Evolutionary conservation across 306 rosid genomes (phyloP).

Genomic region (Quercus suber): DNA sequence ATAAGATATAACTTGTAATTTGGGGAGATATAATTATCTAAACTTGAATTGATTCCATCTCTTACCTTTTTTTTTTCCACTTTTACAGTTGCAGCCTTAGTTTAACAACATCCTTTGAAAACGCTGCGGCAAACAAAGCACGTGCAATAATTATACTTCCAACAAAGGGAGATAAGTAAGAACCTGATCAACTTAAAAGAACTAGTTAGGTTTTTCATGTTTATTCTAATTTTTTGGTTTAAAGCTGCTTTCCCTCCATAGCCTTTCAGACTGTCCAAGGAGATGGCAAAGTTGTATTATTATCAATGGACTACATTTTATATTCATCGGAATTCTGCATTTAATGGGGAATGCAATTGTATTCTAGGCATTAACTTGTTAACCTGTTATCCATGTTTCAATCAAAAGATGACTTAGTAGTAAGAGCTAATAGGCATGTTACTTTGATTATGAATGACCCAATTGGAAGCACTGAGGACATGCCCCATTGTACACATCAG

Average conservation of each 20-base stretch:
- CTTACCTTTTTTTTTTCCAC: slow-evolving; percentile 33
- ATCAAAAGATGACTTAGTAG: not conserved
- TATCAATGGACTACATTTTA: not conserved
- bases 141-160: slow-evolving; percentile 92
- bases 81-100: slow-evolving; percentile 82
- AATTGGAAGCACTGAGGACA: not conserved
- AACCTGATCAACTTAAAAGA: slow-evolving; percentile 21
- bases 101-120: slow-evolving; percentile 86
- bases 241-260: not conserved
- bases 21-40: slow-evolving; percentile 7
- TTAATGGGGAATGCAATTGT: not conserved
- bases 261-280: not conserved
- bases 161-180: slow-evolving; percentile 86
- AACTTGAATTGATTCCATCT: slow-evolving; percentile 22
- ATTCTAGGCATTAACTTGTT: not conserved
- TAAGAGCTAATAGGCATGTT: not conserved
- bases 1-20: not conserved
- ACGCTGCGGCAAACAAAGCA: slow-evolving; percentile 91
- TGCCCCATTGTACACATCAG: not conserved
- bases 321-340: not conserved
- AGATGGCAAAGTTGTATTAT: not conserved
- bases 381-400: not conserved
- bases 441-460: not conserved
- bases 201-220: not conserved
- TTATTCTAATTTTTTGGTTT: not conserved